Percentiles rank a stretch among this genome's conserved stretches.
Conservation (phyloP, 768 basidiomycete species). For the Tylopilus vinaceipallidus region DNA sequence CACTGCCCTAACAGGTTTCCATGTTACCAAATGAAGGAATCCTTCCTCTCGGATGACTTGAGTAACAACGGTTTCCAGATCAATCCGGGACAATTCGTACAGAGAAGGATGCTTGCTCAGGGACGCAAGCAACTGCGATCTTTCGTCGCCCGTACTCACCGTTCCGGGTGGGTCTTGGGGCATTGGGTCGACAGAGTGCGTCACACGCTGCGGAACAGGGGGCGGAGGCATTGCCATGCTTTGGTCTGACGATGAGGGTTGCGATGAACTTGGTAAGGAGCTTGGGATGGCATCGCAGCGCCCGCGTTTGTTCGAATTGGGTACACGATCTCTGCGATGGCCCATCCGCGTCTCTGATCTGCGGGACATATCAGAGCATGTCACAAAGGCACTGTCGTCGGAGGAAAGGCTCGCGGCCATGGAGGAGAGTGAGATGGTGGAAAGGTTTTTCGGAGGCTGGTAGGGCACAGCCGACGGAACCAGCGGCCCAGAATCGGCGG, state of each 20-base stretch:
- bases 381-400: slow-evolving; percentile 27
- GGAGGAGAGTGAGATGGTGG: slow-evolving; percentile 6
- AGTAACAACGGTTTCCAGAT: slow-evolving; percentile 57
- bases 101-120: slow-evolving; percentile 46
- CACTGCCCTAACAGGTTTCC: not conserved
- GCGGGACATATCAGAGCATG: slow-evolving; percentile 26
- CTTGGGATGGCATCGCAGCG: slow-evolving; percentile 5
- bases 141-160: slow-evolving; percentile 3
- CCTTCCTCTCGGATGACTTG: slow-evolving; percentile 73
- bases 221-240: slow-evolving; percentile 31
- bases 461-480: not conserved
- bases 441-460: slow-evolving; percentile 1
- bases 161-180: slow-evolving; percentile 7
- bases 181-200: slow-evolving; percentile 4
- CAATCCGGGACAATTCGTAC: slow-evolving; percentile 49
- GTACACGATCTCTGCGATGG: not conserved
- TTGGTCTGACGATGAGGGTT: slow-evolving; percentile 28
- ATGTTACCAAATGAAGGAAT: slow-evolving; percentile 68
- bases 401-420: slow-evolving; percentile 19
- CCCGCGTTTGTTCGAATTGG: slow-evolving; percentile 4
- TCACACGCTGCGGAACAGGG: slow-evolving; percentile 22
- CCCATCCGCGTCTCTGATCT: slow-evolving; percentile 2
- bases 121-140: slow-evolving; percentile 34
- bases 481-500: not conserved
- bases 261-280: slow-evolving; percentile 34